Evolutionary conservation across 768 basidiomycete species (phyloP).

Genomic region (Trametes cinnabarina): DNA sequence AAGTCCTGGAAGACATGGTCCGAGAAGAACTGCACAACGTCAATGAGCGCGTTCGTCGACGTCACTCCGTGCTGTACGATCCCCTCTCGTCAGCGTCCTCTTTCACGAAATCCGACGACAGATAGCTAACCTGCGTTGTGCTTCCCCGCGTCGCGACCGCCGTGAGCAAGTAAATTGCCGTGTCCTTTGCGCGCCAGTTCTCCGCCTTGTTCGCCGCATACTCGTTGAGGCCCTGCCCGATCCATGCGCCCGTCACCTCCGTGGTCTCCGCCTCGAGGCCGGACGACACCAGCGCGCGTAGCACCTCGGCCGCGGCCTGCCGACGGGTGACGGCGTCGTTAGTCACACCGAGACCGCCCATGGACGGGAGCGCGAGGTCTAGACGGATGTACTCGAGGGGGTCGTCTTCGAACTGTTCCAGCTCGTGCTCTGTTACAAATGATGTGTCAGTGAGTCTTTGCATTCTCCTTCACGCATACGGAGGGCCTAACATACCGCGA

Average conservation of each 20-base stretch:
- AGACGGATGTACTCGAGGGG: conserved; percentile 92
- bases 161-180: conserved; percentile 89
- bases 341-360: conserved; percentile 39
- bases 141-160: conserved; percentile 89
- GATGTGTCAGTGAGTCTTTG: too few relatives aligned
- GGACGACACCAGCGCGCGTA: conserved; percentile 81
- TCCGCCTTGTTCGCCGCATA: conserved; percentile 57
- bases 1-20: conserved; percentile 88
- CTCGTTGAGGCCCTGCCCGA: conserved; percentile 65
- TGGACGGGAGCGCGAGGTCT: conserved; percentile 69
- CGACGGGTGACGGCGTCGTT: conserved; percentile 81
- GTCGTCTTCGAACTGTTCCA: conserved; percentile 96
- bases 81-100: not conserved
- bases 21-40: conserved; percentile 94
- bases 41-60: conserved; percentile 85
- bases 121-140: conserved; percentile 62
- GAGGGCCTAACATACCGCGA: conserved; percentile 42
- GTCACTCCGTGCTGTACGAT: conserved; percentile 80
- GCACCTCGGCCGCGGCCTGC: conserved; percentile 93
- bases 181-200: conserved; percentile 91
- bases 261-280: conserved; percentile 87
- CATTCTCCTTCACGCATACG: not conserved
- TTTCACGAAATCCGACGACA: not conserved
- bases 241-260: conserved; percentile 82
- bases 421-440: conserved; percentile 79